Conservation (phyloP, 441 rosid genomes). For the Sinapis alba region DNA sequence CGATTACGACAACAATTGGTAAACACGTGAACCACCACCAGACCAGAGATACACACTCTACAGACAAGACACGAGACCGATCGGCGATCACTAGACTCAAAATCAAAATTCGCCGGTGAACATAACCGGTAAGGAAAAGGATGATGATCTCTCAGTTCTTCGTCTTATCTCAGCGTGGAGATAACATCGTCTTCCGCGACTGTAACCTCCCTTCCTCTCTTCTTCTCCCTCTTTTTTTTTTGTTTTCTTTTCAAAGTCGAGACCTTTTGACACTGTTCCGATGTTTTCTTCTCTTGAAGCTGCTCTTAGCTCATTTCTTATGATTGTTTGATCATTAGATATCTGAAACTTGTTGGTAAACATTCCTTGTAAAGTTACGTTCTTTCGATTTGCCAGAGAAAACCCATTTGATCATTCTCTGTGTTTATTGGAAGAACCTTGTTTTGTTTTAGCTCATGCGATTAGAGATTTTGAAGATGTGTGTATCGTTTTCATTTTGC, state of each 20-base stretch:
- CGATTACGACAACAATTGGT: constrained; percentile 7
- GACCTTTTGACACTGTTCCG: constrained; percentile 3
- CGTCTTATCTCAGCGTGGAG: constrained; percentile 79
- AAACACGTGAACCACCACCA: constrained; percentile 25
- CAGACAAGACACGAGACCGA: constrained; percentile 14
- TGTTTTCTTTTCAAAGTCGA: neutral
- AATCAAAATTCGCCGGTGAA: constrained; percentile 9
- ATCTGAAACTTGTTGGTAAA: neutral
- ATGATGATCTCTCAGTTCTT: constrained; percentile 79
- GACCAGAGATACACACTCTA: constrained; percentile 10
- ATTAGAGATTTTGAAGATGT: neutral
- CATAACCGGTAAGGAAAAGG: neutral
- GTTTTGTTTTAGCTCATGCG: constrained; percentile 2
- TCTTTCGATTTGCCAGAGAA: neutral
- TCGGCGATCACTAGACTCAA: constrained; percentile 25
- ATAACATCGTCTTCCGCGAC: constrained; percentile 79
- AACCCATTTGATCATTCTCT: neutral
- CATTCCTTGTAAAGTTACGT: neutral
- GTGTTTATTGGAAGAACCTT: constrained; percentile 2
- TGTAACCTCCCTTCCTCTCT: constrained; percentile 43
- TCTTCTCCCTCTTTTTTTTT: neutral
- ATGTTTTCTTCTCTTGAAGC: neutral
- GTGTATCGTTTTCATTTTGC: constrained; percentile 11
- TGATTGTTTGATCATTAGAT: neutral
- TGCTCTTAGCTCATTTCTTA: constrained; percentile 10